Conservation (phyloP, 1,284 basidiomycete species). For the Stereum hirsutum region DNA sequence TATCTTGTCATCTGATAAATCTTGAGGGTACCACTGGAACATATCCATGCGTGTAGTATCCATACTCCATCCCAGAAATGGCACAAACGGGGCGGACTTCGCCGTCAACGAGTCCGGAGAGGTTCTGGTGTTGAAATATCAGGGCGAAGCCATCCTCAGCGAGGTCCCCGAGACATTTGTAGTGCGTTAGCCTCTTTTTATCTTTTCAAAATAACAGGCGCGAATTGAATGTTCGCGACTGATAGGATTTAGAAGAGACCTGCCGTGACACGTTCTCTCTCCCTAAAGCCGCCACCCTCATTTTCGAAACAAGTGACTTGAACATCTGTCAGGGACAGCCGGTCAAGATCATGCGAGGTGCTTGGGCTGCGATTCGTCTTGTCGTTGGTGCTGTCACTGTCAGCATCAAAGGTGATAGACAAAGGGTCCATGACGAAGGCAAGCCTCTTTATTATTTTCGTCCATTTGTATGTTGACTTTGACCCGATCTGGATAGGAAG, state of each 20-base stretch:
- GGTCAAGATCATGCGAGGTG: conserved; percentile 15
- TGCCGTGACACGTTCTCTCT: conserved; percentile 10
- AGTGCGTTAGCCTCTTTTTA: not conserved
- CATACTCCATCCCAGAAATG: too few species aligned
- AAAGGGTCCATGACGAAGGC: not conserved
- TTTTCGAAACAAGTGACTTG: conserved; percentile 16
- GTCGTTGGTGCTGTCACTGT: conserved; percentile 13
- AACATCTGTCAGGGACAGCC: conserved; percentile 11
- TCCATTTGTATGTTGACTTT: not conserved
- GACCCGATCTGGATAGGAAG: not conserved
- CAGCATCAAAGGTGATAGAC: not conserved
- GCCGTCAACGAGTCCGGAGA: too few species aligned
- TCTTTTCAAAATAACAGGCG: not conserved
- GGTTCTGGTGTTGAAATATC: conserved; percentile 6
- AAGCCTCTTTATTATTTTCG: not conserved
- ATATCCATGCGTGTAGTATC: too few species aligned
- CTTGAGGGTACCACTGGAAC: too few species aligned
- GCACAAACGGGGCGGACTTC: too few species aligned
- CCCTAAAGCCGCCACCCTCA: conserved; percentile 5
- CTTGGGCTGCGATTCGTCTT: conserved; percentile 15
- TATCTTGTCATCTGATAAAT: not conserved
- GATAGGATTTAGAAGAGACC: conserved; percentile 8
- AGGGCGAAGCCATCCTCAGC: conserved; percentile 7
- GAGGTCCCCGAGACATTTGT: conserved; percentile 8
- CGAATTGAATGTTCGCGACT: too few species aligned